phyloP scores from a whole-genome alignment of 2,329 filamentous ascomycete genomes.

The Aspergillus uvarum region DNA sequence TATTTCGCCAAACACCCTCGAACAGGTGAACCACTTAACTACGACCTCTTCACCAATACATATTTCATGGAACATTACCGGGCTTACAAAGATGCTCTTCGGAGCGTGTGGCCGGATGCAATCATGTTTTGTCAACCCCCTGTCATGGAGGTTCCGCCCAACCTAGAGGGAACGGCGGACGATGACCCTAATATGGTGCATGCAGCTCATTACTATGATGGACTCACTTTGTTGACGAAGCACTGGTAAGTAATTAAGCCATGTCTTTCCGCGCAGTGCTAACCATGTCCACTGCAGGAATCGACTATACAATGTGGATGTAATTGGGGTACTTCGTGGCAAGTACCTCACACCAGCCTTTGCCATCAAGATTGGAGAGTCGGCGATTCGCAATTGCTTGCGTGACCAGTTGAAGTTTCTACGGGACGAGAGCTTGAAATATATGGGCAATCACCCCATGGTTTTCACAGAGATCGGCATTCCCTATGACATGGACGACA shows the following conservation, averaged over 20 bases:
- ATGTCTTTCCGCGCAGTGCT: not conserved
- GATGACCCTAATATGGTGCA: constrained; percentile 91
- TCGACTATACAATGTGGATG: constrained; percentile 92
- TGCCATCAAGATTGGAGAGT: constrained; percentile 88
- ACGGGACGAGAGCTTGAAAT: constrained; percentile 79
- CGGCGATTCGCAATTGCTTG: constrained; percentile 90
- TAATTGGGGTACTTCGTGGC: constrained; percentile 86
- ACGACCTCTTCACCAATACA: constrained; percentile 82
- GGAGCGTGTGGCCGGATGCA: constrained; percentile 71
- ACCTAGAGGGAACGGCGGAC: constrained; percentile 80
- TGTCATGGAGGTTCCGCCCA: constrained; percentile 85
- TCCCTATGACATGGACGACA: constrained; percentile 97
- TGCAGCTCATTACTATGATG: constrained; percentile 94
- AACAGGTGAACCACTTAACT: constrained; percentile 72
- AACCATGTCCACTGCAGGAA: constrained; percentile 56
- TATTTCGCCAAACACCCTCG: constrained; percentile 81
- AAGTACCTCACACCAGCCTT: constrained; percentile 86
- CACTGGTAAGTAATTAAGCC: constrained; percentile 64
- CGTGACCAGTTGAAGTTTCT: constrained; percentile 82
- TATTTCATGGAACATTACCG: constrained; percentile 89
- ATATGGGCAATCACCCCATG: constrained; percentile 84
- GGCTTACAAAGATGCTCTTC: constrained; percentile 71
- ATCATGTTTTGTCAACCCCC: constrained; percentile 91
- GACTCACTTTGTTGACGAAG: constrained; percentile 94
- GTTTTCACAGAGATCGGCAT: constrained; percentile 95